Conservation (phyloP, 2,329 filamentous ascomycete genomes). For the Penicillium sp. region DNA sequence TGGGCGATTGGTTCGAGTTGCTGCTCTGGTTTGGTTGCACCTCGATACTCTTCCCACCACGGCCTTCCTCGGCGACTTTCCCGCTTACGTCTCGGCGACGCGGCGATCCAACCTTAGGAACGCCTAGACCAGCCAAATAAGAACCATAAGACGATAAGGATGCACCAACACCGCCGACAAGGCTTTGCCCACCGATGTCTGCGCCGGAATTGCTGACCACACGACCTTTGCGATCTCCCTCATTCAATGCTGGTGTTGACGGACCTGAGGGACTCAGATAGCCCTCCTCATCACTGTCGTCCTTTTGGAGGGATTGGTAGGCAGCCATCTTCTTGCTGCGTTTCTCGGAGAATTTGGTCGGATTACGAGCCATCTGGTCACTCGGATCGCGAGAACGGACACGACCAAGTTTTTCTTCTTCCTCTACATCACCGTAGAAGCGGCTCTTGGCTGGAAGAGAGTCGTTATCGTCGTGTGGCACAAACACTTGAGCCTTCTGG, state of each 20-base stretch:
- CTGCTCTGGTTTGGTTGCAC: conserved; percentile 5
- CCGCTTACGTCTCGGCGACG: conserved; percentile 46
- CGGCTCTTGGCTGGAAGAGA: conserved; percentile 32
- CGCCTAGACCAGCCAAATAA: conserved; percentile 42
- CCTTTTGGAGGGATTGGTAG: conserved; percentile 35
- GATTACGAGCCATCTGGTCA: conserved; percentile 24
- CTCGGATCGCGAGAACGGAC: conserved; percentile 23
- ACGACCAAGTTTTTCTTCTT: conserved; percentile 24
- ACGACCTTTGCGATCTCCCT: conserved; percentile 41
- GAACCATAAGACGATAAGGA: conserved; percentile 38
- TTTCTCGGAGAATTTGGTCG: conserved; percentile 30
- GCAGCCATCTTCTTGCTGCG: conserved; percentile 32
- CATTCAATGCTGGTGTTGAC: conserved; percentile 13
- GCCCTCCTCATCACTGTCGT: conserved; percentile 25
- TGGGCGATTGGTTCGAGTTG: conserved; percentile 18
- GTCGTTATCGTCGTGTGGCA: conserved; percentile 21
- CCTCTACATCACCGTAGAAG: conserved; percentile 40
- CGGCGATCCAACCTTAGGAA: conserved; percentile 25
- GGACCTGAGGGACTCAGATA: conserved; percentile 4
- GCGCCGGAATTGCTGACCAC: conserved; percentile 44
- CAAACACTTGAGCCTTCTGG: conserved; percentile 20
- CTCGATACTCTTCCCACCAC: conserved; percentile 27
- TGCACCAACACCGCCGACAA: conserved; percentile 26
- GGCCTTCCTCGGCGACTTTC: conserved; percentile 46
- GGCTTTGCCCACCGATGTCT: conserved; percentile 27